phyloP scores from a whole-genome alignment of 2,329 filamentous ascomycete species.

The Aspergillus glaucus region DNA sequence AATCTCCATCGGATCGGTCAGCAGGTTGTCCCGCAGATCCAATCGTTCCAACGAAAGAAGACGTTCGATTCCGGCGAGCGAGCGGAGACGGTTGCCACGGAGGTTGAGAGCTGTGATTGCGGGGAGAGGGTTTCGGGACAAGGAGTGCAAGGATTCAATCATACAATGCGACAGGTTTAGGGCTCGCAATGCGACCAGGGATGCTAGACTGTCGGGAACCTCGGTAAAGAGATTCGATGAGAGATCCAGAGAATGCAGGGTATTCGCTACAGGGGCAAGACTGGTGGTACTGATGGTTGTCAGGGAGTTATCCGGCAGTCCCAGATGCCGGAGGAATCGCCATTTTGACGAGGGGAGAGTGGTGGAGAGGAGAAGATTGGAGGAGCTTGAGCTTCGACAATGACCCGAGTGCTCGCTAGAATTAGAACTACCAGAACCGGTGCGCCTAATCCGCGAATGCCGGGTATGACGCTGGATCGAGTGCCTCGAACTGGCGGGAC shows the following conservation, averaged over 20 bases:
- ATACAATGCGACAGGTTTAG: constrained; percentile 95
- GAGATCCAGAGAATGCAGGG: constrained; percentile 83
- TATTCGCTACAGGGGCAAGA: constrained; percentile 75
- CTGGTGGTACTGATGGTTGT: constrained; percentile 71
- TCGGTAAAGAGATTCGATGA: constrained; percentile 92
- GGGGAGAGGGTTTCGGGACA: constrained; percentile 74
- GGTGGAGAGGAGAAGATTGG: constrained; percentile 63
- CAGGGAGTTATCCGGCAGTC: constrained; percentile 83
- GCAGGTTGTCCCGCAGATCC: constrained; percentile 81
- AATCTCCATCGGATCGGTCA: constrained; percentile 86
- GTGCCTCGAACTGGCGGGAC: constrained; percentile 70
- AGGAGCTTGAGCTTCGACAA: constrained; percentile 58
- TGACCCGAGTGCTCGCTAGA: constrained; percentile 59
- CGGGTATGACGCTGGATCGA: constrained; percentile 58
- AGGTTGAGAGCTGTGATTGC: constrained; percentile 92
- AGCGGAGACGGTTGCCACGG: constrained; percentile 77
- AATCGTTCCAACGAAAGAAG: constrained; percentile 82
- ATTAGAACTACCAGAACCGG: constrained; percentile 86
- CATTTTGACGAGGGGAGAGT: constrained; percentile 81
- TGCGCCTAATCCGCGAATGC: constrained; percentile 70
- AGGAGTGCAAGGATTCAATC: constrained; percentile 88
- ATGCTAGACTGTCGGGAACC: constrained; percentile 83
- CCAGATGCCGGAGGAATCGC: constrained; percentile 88
- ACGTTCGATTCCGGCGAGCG: constrained; percentile 83
- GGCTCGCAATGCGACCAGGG: constrained; percentile 78